Evolutionary conservation across 2,329 filamentous ascomycete genomes (phyloP).

Genomic region (Chalaropsis thielavioides): DNA sequence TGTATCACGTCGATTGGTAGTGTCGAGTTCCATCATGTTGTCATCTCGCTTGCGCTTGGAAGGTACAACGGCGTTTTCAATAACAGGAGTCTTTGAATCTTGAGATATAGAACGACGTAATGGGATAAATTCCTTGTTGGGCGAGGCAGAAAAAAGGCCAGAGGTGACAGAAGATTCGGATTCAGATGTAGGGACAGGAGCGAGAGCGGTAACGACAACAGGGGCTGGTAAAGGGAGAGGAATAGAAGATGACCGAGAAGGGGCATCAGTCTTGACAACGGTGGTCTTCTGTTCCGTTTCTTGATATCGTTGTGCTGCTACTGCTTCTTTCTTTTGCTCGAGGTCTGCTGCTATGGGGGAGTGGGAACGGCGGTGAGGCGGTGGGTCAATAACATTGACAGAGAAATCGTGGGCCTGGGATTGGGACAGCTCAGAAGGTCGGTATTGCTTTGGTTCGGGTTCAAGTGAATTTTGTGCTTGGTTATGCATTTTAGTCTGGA

Average conservation of each 20-base stretch:
- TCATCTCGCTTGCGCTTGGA: conserved; percentile 37
- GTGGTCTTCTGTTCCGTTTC: background rate
- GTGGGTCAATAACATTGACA: background rate
- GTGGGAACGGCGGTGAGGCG: conserved; percentile 7
- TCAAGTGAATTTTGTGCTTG: conserved; percentile 20
- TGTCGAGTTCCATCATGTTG: conserved; percentile 21
- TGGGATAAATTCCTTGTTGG: background rate
- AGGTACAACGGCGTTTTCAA: conserved; percentile 27
- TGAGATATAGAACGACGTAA: conserved; percentile 1
- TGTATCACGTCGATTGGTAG: conserved; percentile 11
- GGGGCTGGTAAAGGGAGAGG: background rate
- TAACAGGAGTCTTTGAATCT: conserved; percentile 8
- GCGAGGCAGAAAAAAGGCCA: background rate
- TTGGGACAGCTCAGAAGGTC: background rate
- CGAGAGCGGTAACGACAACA: too few relatives aligned
- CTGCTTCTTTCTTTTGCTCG: background rate
- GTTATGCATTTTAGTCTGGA: conserved; percentile 14
- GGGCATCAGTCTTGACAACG: background rate
- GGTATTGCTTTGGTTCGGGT: conserved; percentile 19
- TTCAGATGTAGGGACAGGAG: background rate
- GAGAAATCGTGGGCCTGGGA: background rate
- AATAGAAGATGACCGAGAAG: background rate
- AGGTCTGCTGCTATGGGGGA: background rate
- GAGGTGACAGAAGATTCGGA: background rate
- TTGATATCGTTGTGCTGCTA: background rate